Conservation (phyloP, 768 basidiomycete species). For the Trametes maxima region DNA sequence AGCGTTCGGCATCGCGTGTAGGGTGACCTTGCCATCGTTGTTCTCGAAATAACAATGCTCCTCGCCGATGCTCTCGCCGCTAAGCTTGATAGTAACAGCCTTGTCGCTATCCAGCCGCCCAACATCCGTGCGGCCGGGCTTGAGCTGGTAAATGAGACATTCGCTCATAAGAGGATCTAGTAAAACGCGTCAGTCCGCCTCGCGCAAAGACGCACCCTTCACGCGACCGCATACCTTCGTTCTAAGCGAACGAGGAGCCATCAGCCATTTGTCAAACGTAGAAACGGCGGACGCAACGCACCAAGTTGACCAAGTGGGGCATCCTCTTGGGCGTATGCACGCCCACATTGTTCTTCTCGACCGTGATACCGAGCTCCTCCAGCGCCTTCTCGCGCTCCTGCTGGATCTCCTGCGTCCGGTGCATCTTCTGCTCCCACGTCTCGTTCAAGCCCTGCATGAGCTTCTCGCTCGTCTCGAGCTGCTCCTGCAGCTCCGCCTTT, state of each 20-base stretch:
- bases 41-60: constrained; percentile 95
- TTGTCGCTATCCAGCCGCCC: constrained; percentile 86
- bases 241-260: constrained; percentile 43
- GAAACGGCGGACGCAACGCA: constrained; percentile 41
- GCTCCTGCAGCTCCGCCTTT: constrained; percentile 96
- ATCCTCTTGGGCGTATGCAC: constrained; percentile 99
- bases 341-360: constrained; percentile 95
- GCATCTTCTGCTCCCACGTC: constrained; percentile 96
- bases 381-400: constrained; percentile 96
- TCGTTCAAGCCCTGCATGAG: constrained; percentile 91
- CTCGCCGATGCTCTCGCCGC: constrained; percentile 87
- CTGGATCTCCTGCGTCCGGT: constrained; percentile 91
- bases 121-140: constrained; percentile 82
- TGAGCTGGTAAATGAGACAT: constrained; percentile 91
- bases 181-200: neutral
- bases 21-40: constrained; percentile 77
- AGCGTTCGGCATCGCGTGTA: constrained; percentile 78
- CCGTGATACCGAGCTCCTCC: constrained; percentile 96
- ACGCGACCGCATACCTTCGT: constrained; percentile 58
- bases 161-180: constrained; percentile 96
- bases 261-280: neutral
- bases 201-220: no score
- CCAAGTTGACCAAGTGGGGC: constrained; percentile 93
- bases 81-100: constrained; percentile 86
- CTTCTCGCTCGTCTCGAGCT: constrained; percentile 94